Conservation (phyloP, 2,329 filamentous ascomycete species). For the Fusarium hostae region DNA sequence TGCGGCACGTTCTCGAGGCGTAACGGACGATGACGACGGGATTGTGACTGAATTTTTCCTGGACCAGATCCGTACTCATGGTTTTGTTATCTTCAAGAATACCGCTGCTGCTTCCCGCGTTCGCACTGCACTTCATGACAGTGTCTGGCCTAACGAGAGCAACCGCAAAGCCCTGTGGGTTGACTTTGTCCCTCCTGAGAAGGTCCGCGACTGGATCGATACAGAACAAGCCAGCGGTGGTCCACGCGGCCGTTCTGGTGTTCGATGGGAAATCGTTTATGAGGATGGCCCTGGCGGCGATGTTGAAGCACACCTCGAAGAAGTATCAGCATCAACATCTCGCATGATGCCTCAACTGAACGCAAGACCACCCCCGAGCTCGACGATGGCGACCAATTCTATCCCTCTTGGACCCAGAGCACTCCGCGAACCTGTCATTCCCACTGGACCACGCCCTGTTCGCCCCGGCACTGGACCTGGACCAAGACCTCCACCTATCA, state of each 20-base stretch:
- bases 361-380: slow-evolving; percentile 27
- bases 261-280: slow-evolving; percentile 80
- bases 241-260: slow-evolving; percentile 52
- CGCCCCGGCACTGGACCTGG: slow-evolving; percentile 48
- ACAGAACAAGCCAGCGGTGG: slow-evolving; percentile 66
- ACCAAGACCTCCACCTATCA: slow-evolving; percentile 35
- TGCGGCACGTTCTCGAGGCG: slow-evolving; percentile 67
- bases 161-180: slow-evolving; percentile 86
- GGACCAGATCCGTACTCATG: slow-evolving; percentile 88
- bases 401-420: slow-evolving; percentile 53
- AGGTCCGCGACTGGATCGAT: slow-evolving; percentile 78
- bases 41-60: slow-evolving; percentile 77
- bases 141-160: slow-evolving; percentile 87
- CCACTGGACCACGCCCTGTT: slow-evolving; percentile 54
- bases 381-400: slow-evolving; percentile 46
- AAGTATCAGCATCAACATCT: slow-evolving; percentile 35
- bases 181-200: slow-evolving; percentile 86
- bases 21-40: slow-evolving; percentile 64
- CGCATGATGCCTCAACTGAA: slow-evolving; percentile 29
- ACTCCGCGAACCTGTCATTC: slow-evolving; percentile 38
- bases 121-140: slow-evolving; percentile 78
- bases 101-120: slow-evolving; percentile 79
- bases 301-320: slow-evolving; percentile 64
- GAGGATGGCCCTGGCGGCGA: slow-evolving; percentile 64
- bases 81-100: slow-evolving; percentile 78